Evolutionary conservation across 176 grass and related monocot genomes (phyloP), one percentile per base, ranked within the genome.

Genomic region (Bothriochloa decipiens): DNA sequence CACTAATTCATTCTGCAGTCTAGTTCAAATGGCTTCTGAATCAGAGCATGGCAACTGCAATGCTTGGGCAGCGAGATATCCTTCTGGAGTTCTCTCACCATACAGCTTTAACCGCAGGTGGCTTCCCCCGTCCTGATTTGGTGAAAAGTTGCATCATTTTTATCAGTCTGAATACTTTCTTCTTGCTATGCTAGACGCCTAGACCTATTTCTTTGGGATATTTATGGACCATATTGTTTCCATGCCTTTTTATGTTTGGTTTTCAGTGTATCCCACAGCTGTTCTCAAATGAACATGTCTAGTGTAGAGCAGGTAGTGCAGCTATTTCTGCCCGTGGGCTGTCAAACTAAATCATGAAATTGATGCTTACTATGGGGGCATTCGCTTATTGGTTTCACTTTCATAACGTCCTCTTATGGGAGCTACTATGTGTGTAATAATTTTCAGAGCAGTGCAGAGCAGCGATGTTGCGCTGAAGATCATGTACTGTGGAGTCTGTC

Each of bases 401-500:
- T 16, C 36, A 36, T 4, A 17, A 37, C 13, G 33, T 37, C 0
- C 25, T 68, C 26, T 75, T 36, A 70, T 83, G 65, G 5, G 35
- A 41, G 35, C 7, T 78, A 18, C n/a, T 8, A 33, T 72, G 16
- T 17, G 63, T 72, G 16, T 25, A 64, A 47, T 70, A 1, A 42
- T 83, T 88, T 78, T 35, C 77, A 92, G 91, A 68, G 33, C 57
- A 66, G 73, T 91, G 33, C 29, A 55, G 11, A 83, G 55, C 40
- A 72, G 88, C 2, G 94, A 97, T 85, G 23, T 97, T 77, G 92
- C 91, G 7, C 27, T 97, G 75, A 90, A 81, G 58, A 97, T 97
- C 80, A 90, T 76, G 17, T 77, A 94, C 36, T 92, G 94, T 65
- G 94, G 94, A 74, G 86, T 97, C 69, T 97, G 94, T 75, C 89